These are phyloP conservation scores for Coemansia sp. DNA, from an alignment of 192 early-diverging fungal species.

Conservation along the genomic window DNA sequence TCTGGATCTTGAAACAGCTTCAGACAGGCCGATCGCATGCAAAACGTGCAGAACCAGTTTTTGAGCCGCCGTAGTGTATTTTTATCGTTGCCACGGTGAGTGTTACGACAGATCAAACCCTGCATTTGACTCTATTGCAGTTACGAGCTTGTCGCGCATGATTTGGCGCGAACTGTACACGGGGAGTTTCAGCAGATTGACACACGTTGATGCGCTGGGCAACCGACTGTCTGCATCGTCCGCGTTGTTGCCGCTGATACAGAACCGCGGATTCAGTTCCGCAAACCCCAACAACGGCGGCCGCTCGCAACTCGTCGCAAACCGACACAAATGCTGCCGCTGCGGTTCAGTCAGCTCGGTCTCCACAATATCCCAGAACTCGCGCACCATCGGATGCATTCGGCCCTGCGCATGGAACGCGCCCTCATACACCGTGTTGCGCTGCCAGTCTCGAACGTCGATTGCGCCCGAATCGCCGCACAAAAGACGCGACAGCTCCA, in stretches of 20 bases:
- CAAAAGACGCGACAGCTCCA: constrained; percentile 87
- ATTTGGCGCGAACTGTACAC: constrained; percentile 60
- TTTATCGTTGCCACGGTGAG: no score
- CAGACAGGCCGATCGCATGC: no score
- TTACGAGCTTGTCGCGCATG: constrained; percentile 69
- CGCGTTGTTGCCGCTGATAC: constrained; percentile 27
- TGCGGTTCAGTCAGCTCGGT: constrained; percentile 51
- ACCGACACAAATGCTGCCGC: constrained; percentile 65
- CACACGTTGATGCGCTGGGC: constrained; percentile 77
- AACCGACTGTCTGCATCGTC: constrained; percentile 63
- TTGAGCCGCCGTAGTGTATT: no score
- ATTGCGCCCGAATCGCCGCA: constrained; percentile 76
- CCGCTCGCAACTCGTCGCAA: constrained; percentile 87
- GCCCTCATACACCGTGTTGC: constrained; percentile 73
- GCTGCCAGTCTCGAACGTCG: constrained; percentile 70
- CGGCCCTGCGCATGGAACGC: constrained; percentile 53
- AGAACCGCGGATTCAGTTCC: constrained; percentile 52
- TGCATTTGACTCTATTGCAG: constrained; percentile 81
- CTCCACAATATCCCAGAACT: constrained; percentile 68
- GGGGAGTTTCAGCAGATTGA: constrained; percentile 91
- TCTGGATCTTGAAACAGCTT: no score
- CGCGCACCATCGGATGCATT: constrained; percentile 69
- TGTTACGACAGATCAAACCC: constrained; percentile 85
- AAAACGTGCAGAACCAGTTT: no score
- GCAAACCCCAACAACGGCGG: constrained; percentile 88